phyloP scores from a whole-genome alignment of 768 basidiomycete genomes.

The Kondoa malvinella region DNA sequence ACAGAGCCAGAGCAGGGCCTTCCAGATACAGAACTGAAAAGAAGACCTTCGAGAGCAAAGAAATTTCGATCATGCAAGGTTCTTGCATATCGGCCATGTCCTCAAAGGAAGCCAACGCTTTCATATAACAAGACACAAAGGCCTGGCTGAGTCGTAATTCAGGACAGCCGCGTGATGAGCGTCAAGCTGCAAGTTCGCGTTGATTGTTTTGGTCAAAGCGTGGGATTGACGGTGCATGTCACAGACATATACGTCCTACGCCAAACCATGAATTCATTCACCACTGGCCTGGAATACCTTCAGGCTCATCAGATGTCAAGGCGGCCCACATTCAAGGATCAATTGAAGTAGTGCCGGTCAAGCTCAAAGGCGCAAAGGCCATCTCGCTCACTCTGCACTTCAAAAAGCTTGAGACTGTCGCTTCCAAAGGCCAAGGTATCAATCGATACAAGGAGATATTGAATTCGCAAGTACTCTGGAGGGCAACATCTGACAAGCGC shows the following conservation, averaged over 20 bases:
- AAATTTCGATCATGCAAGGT: no score
- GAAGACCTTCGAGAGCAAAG: no score
- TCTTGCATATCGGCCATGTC: no score
- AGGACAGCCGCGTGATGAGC: no score
- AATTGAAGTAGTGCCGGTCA: not conserved
- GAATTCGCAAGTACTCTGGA: not conserved
- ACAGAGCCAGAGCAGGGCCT: no score
- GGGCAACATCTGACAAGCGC: not conserved
- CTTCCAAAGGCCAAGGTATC: not conserved
- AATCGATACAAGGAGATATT: not conserved
- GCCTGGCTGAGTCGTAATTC: no score
- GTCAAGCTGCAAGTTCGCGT: no score
- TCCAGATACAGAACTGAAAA: no score
- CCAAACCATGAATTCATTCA: not conserved
- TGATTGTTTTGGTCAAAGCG: no score
- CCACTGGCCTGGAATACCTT: not conserved
- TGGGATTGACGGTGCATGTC: no score
- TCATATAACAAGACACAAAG: no score
- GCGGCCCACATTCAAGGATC: not conserved
- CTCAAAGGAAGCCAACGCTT: no score
- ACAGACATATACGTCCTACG: not conserved
- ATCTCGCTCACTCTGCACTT: not conserved
- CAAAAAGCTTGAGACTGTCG: constrained; percentile 1
- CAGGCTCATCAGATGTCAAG: not conserved
- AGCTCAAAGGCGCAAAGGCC: not conserved